Percentiles rank a stretch among this genome's conserved stretches.
phyloP scores from a whole-genome alignment of 1,139 yeast genomes.

The Scheffersomyces illinoinensis region DNA sequence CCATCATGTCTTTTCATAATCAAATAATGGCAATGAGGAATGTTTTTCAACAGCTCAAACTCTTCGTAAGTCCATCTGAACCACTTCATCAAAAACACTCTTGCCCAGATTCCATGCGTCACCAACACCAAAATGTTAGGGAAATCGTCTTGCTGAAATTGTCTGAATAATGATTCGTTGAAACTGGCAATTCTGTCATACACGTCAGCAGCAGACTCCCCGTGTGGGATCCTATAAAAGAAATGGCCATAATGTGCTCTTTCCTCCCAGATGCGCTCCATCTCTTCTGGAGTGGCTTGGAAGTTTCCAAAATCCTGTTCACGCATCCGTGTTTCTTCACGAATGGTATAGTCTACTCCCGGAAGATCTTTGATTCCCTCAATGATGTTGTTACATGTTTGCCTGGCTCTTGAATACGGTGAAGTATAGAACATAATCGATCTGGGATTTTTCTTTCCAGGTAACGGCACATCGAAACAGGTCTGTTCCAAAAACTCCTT shows the following conservation, averaged over 20 bases:
- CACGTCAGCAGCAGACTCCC: slow-evolving; percentile 95
- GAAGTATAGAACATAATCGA: slow-evolving; percentile 69
- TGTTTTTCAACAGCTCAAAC: slow-evolving; percentile 77
- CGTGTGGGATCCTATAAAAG: slow-evolving; percentile 86
- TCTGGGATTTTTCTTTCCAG: slow-evolving; percentile 21
- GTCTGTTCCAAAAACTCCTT: slow-evolving; percentile 49
- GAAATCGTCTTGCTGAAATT: slow-evolving; percentile 65
- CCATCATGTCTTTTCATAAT: slow-evolving; percentile 60
- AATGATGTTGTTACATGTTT: slow-evolving; percentile 71
- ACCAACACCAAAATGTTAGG: slow-evolving; percentile 79
- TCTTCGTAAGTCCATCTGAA: slow-evolving; percentile 89
- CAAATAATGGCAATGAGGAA: slow-evolving; percentile 81
- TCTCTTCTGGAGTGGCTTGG: slow-evolving; percentile 74
- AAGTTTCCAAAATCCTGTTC: slow-evolving; percentile 96
- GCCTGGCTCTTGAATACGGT: slow-evolving; percentile 80
- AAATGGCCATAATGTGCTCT: slow-evolving; percentile 90
- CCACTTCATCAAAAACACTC: slow-evolving; percentile 93
- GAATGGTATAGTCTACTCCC: slow-evolving; percentile 52
- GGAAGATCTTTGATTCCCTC: slow-evolving; percentile 56
- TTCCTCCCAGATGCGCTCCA: slow-evolving; percentile 78
- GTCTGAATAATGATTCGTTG: slow-evolving; percentile 81
- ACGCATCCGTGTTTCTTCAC: slow-evolving; percentile 86
- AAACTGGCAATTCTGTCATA: slow-evolving; percentile 88
- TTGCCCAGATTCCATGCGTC: slow-evolving; percentile 91
- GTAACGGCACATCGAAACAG: slow-evolving; percentile 33